Percentiles rank a stretch among this genome's conserved stretches.
Evolutionary conservation across 768 basidiomycete genomes (phyloP).

Genomic region (Suillus cothurnatus): DNA sequence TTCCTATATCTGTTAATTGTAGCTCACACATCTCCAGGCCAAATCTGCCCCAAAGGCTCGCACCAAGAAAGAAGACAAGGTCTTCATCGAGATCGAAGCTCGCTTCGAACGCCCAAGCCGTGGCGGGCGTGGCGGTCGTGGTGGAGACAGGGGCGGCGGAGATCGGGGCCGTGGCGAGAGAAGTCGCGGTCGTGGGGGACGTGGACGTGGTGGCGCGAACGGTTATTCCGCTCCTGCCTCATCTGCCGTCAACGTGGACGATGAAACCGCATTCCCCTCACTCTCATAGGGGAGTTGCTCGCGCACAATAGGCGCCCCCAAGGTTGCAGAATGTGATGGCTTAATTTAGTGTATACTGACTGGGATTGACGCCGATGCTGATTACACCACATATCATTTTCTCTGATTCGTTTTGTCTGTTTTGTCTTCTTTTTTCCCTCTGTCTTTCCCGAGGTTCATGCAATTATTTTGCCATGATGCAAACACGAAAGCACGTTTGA

Average conservation of each 20-base stretch:
- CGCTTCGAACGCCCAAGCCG: conserved; percentile 84
- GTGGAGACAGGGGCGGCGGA: conserved; percentile 50
- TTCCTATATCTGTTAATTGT: not conserved
- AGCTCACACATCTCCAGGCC: conserved; percentile 43
- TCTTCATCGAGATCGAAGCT: conserved; percentile 89
- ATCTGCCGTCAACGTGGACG: conserved; percentile 68
- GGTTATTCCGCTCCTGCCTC: conserved; percentile 29
- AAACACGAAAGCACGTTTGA: conserved; percentile 5
- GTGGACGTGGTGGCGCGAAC: conserved; percentile 45
- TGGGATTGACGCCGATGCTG: conserved; percentile 4
- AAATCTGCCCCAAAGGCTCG: conserved; percentile 67
- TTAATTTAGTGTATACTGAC: conserved; percentile 6
- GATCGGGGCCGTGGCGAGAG: conserved; percentile 44
- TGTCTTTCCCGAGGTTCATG: conserved; percentile 9
- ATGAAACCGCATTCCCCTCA: conserved; percentile 88
- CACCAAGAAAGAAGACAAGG: conserved; percentile 86
- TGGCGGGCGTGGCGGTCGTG: conserved; percentile 57
- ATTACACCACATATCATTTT: conserved; percentile 7
- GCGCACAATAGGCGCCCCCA: conserved; percentile 4
- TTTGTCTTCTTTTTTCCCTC: not conserved
- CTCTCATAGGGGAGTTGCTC: conserved; percentile 48
- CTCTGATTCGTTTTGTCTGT: conserved; percentile 1
- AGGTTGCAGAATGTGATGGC: conserved; percentile 8
- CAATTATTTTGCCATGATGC: conserved; percentile 8
- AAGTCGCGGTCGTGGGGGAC: conserved; percentile 46